Percentiles rank a stretch among this genome's conserved stretches.
These are phyloP conservation scores for Ophiognomonia clavigignenti-juglandacearum DNA, from an alignment of 2,329 filamentous ascomycete species.

Conservation along the genomic window DNA sequence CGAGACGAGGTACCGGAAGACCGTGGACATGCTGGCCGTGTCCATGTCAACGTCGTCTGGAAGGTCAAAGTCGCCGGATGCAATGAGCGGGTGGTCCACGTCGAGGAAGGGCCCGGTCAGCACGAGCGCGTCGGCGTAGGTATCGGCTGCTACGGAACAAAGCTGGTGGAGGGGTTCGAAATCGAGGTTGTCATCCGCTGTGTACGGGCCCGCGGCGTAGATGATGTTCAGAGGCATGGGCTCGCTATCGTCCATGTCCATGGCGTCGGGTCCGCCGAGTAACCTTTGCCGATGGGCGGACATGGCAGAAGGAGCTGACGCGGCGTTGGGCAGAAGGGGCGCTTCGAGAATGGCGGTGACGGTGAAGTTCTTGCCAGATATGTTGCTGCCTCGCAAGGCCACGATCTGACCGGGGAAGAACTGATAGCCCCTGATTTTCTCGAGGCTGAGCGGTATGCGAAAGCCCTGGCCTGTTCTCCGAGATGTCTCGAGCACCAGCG, in stretches of 20 bases:
- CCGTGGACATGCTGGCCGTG: constrained; percentile 70
- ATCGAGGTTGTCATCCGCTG: constrained; percentile 84
- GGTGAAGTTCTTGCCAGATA: constrained; percentile 76
- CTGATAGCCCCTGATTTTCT: constrained; percentile 63
- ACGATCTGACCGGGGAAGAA: constrained; percentile 96
- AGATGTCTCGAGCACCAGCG: constrained; percentile 83
- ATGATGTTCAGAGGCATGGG: constrained; percentile 70
- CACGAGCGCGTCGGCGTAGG: constrained; percentile 72
- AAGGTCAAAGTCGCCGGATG: constrained; percentile 72
- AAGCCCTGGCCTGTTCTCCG: constrained; percentile 76
- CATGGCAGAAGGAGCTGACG: constrained; percentile 61
- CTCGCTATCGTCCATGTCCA: constrained; percentile 55
- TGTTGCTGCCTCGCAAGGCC: constrained; percentile 79
- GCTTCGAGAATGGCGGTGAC: constrained; percentile 72
- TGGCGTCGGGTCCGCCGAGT: constrained; percentile 56
- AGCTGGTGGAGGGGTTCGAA: constrained; percentile 83
- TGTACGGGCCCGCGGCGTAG: constrained; percentile 83
- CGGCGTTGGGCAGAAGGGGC: constrained; percentile 70
- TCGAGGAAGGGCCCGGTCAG: constrained; percentile 88
- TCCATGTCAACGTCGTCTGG: constrained; percentile 70
- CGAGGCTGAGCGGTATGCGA: constrained; percentile 74
- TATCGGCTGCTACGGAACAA: constrained; percentile 70
- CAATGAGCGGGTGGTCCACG: constrained; percentile 82
- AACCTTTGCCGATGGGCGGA: constrained; percentile 66
- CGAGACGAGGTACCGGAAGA: constrained; percentile 79